Evolutionary conservation across 2,329 filamentous ascomycete species (phyloP).

Genomic region (Pyrenochaeta sp.): DNA sequence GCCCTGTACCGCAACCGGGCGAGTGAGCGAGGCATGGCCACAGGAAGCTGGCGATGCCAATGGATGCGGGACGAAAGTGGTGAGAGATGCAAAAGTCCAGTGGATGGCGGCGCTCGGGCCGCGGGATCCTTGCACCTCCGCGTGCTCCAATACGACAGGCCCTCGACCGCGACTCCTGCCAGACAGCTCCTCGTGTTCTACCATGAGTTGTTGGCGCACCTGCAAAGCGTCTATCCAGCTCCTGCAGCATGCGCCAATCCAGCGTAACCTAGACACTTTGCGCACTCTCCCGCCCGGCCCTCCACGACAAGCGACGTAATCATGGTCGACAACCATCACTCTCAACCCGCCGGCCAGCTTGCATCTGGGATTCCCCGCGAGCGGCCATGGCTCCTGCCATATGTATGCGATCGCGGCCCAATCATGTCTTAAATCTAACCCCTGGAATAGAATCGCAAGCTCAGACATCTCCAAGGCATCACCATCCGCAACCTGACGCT

Average conservation of each 20-base stretch:
- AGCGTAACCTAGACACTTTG: neutral
- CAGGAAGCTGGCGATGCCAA: slow-evolving; percentile 13
- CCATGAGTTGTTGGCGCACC: slow-evolving; percentile 18
- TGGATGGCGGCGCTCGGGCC: slow-evolving; percentile 15
- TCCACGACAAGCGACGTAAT: slow-evolving; percentile 21
- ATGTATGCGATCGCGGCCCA: slow-evolving; percentile 26
- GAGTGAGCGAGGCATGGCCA: slow-evolving; percentile 41
- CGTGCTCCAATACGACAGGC: slow-evolving; percentile 29
- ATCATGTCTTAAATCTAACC: neutral
- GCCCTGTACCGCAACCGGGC: slow-evolving; percentile 33
- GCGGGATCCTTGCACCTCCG: slow-evolving; percentile 18
- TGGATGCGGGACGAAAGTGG: slow-evolving; percentile 2
- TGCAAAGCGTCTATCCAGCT: slow-evolving; percentile 5
- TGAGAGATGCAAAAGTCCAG: slow-evolving; percentile 18
- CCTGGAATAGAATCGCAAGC: slow-evolving; percentile 75
- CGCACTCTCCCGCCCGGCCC: neutral
- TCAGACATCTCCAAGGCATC: slow-evolving; percentile 86
- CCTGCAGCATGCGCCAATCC: slow-evolving; percentile 11
- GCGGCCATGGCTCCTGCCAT: slow-evolving; percentile 49
- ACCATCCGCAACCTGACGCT: slow-evolving; percentile 86
- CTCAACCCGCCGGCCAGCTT: slow-evolving; percentile 14
- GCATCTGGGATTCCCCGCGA: slow-evolving; percentile 35
- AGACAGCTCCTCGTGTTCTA: slow-evolving; percentile 3
- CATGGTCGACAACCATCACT: slow-evolving; percentile 31
- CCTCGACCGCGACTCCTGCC: neutral